Conservation (phyloP, 768 basidiomycete species). For the Amanita jacksonii region DNA sequence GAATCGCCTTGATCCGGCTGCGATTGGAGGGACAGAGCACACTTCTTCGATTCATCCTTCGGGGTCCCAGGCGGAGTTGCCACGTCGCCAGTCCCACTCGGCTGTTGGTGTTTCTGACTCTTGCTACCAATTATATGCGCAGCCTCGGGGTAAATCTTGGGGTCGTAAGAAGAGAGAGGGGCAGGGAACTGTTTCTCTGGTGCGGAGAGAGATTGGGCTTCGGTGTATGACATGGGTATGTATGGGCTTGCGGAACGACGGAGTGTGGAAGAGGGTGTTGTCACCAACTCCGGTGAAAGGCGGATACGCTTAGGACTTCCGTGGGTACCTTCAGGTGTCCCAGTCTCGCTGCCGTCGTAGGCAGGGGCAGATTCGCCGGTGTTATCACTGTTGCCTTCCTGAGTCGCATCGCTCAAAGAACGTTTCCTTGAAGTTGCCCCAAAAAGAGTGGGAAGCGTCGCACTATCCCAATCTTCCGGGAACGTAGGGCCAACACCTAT, state of each 20-base stretch:
- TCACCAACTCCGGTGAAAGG: conserved; percentile 10
- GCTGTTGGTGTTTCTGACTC: conserved; percentile 13
- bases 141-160: conserved; percentile 26
- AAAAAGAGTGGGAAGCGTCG: not conserved
- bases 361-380: not conserved
- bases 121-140: conserved; percentile 20
- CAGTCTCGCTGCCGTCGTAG: not conserved
- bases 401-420: not conserved
- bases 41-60: not conserved
- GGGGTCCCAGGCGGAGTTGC: not conserved
- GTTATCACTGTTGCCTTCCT: not conserved
- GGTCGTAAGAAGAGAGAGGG: conserved; percentile 25
- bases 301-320: conserved; percentile 2
- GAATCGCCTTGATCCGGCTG: not conserved
- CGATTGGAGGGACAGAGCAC: not conserved
- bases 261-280: not conserved
- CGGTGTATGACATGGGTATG: not conserved
- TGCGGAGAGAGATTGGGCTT: conserved; percentile 6
- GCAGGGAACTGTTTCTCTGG: conserved; percentile 28
- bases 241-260: not conserved
- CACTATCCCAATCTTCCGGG: conserved; percentile 1
- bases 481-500: too few species aligned
- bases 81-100: not conserved
- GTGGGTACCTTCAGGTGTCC: not conserved
- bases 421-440: conserved; percentile 3